These are phyloP conservation scores for Verticillium zaregamsianum DNA, from an alignment of 2,329 filamentous ascomycete genomes.

Conservation along the genomic window DNA sequence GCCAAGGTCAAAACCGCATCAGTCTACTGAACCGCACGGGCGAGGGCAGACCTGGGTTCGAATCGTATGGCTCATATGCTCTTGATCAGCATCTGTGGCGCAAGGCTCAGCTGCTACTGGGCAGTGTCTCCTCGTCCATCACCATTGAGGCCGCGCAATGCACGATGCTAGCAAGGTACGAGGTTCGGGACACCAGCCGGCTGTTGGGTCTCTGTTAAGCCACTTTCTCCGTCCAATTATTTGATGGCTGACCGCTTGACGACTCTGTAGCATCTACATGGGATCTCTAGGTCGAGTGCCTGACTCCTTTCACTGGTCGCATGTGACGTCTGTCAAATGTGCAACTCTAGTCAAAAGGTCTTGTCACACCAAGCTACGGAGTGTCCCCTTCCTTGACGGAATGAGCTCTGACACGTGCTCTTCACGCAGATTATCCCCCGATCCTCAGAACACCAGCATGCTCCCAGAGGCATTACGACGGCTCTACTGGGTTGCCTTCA, in stretches of 20 bases:
- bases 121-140: conserved; percentile 14
- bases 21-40: neutral
- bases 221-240: no score
- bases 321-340: conserved; percentile 21
- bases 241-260: no score
- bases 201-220: neutral
- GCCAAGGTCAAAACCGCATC: conserved; percentile 3
- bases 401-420: no score
- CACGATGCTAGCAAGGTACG: conserved; percentile 21
- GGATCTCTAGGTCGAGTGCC: conserved; percentile 17
- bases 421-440: neutral
- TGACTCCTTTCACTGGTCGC: conserved; percentile 20
- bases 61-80: neutral
- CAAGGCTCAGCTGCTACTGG: conserved; percentile 18
- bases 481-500: conserved; percentile 23
- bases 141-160: conserved; percentile 19
- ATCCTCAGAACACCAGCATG: neutral
- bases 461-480: conserved; percentile 17
- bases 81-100: conserved; percentile 14
- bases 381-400: neutral
- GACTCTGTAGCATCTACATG: conserved; percentile 16
- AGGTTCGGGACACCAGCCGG: no score
- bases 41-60: neutral
- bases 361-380: neutral
- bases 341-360: conserved; percentile 15